Base-by-base conservation (phyloP, 2,329 filamentous ascomycete genomes). In the Hypomyces perniciosus region DNA sequence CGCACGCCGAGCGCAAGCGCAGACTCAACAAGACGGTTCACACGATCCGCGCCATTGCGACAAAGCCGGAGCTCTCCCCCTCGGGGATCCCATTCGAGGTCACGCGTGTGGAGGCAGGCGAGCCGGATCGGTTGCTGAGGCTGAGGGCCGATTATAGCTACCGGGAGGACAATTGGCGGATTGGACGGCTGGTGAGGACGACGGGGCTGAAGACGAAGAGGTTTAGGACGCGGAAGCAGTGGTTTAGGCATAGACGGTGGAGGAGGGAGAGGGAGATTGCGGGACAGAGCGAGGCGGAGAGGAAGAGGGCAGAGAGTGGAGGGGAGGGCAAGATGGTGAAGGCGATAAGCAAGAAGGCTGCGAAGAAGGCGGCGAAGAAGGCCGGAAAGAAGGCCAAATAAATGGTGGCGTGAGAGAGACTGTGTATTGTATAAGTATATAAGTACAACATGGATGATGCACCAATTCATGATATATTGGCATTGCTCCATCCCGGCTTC, bases 1-100 rank as follows among this genome's bases (percentile, higher is more conserved):
- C 70, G 28, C 86, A 92, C 65, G 85, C 86, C 4, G 81, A 86
- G 55, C 82, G 88, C 50, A 81, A 84, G 62, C 80, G 93, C 58
- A 80, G 83, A 47, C 77, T 99, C 54, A 87, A 86, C 60, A 86
- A 95, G 79, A 74, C 84, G 5, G 80, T 76, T 20, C 65, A 72
- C 30, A 67, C 74, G 40, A 73, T 80, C 57, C 69, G 68, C 44
- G 64, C 68, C 39, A 59, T 65, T 2, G 62, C 61, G 1, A 60
- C 65, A 4, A 57, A 68, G 40, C 69, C 72, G 8, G 69, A 65
- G 39, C 48, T 79, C 27, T 76, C 73, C 1, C 62, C 74, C n/a
- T 77, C 74, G 3, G 76, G 76, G 28, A 78, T 78, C 57, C 75
- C 75, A 41, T 74, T 66, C 50, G 64, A 73, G 59, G 65, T 78